phyloP scores from a whole-genome alignment of 805 yeast species.

The Saccharomycopsis capsularis region DNA sequence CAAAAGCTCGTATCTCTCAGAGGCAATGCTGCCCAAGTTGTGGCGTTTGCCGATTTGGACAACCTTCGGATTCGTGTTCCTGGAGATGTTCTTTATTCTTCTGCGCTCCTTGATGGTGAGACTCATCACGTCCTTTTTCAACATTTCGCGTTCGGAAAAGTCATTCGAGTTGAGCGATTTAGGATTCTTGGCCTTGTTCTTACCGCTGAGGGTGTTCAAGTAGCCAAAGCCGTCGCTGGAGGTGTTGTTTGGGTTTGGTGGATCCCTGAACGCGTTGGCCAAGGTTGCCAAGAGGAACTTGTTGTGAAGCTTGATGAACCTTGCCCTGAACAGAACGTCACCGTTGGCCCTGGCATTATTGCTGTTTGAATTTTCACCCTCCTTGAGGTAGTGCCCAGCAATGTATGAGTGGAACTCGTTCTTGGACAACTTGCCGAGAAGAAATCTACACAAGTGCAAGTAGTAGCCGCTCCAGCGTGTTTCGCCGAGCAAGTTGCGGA shows the following conservation, averaged over 20 bases:
- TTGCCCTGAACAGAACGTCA: constrained; percentile 25
- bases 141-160: constrained; percentile 64
- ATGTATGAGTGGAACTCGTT: constrained; percentile 43
- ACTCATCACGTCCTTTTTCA: constrained; percentile 82
- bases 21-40: constrained; percentile 23
- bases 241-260: constrained; percentile 34
- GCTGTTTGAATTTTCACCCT: constrained; percentile 1
- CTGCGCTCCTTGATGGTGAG: constrained; percentile 79
- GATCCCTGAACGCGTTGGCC: constrained; percentile 76
- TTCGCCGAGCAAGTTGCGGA: constrained; percentile 65
- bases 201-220: constrained; percentile 36
- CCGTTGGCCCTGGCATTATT: not conserved
- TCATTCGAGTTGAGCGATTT: constrained; percentile 23
- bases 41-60: constrained; percentile 26
- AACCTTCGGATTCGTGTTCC: constrained; percentile 61
- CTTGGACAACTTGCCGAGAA: constrained; percentile 74
- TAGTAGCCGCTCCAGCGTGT: constrained; percentile 81
- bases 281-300: constrained; percentile 72
- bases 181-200: constrained; percentile 43
- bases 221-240: constrained; percentile 38
- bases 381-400: constrained; percentile 4
- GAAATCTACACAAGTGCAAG: constrained; percentile 64
- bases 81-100: constrained; percentile 80
- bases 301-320: constrained; percentile 64
- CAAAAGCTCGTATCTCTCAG: constrained; percentile 20